phyloP scores from a whole-genome alignment of 441 rosid species.

The Daphne laureola region DNA sequence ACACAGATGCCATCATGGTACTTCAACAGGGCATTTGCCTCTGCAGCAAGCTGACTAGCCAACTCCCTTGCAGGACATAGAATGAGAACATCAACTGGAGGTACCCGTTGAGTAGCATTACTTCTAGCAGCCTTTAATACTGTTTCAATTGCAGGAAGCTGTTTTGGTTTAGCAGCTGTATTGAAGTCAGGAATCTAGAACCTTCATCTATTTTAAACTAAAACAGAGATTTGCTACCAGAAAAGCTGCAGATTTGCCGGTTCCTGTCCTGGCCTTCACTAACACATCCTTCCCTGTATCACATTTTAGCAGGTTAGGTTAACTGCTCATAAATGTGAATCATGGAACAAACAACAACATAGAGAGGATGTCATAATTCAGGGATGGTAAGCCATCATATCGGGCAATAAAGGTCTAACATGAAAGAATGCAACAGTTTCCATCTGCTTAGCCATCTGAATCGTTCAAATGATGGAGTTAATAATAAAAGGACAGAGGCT shows the following conservation, averaged over 20 bases:
- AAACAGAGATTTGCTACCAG: constrained; percentile 49
- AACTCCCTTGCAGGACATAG: constrained; percentile 95
- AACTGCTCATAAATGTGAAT: too few relatives aligned
- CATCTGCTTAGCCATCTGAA: too few relatives aligned
- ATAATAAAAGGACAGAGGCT: too few relatives aligned
- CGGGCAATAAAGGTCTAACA: too few relatives aligned
- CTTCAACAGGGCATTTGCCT: constrained; percentile 78
- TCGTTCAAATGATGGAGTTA: too few relatives aligned
- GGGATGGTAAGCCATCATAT: too few relatives aligned
- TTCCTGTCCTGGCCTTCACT: constrained; percentile 92
- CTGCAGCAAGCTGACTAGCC: constrained; percentile 95
- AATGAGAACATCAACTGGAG: constrained; percentile 60
- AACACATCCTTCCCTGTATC: constrained; percentile 84
- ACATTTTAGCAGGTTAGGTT: constrained; percentile 7
- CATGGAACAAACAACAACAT: too few relatives aligned
- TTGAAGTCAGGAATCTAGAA: constrained; percentile 25
- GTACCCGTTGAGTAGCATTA: constrained; percentile 30
- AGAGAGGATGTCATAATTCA: too few relatives aligned
- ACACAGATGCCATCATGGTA: constrained; percentile 77
- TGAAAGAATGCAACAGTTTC: too few relatives aligned
- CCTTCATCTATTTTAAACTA: constrained; percentile 11
- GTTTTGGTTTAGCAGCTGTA: constrained; percentile 47
- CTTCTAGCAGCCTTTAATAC: constrained; percentile 54
- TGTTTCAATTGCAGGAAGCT: constrained; percentile 99
- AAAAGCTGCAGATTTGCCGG: constrained; percentile 88